These are phyloP conservation scores for Marasmius fiardii DNA, from an alignment of 1,284 basidiomycete species.

Conservation along the genomic window DNA sequence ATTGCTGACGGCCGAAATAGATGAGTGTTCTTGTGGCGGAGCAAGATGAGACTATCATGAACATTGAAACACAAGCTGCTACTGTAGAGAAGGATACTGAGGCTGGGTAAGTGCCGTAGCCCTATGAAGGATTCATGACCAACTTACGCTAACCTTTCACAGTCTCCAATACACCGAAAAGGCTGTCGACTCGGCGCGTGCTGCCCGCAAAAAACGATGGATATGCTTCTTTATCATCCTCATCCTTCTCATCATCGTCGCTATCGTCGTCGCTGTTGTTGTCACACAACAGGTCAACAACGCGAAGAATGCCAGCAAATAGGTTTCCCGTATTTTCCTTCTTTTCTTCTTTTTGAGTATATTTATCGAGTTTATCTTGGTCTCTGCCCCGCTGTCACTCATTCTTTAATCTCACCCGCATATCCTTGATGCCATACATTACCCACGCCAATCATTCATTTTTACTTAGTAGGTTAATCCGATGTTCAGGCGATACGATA, in stretches of 20 bases:
- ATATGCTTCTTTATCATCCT: slow-evolving; percentile 82
- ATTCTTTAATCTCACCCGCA: not conserved
- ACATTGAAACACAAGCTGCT: slow-evolving; percentile 74
- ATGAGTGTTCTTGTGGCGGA: slow-evolving; percentile 92
- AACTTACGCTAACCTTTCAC: slow-evolving; percentile 14
- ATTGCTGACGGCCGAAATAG: slow-evolving; percentile 30
- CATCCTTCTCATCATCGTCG: slow-evolving; percentile 62
- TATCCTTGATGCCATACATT: not conserved
- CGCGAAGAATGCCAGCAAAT: slow-evolving; percentile 18
- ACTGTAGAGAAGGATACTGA: slow-evolving; percentile 80
- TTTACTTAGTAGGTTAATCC: not conserved
- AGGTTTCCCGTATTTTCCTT: slow-evolving; percentile 4
- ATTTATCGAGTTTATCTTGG: not conserved
- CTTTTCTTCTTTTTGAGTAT: not conserved
- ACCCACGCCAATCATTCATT: not conserved
- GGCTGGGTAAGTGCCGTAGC: slow-evolving; percentile 58
- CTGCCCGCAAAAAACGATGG: slow-evolving; percentile 92
- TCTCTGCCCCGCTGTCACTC: not conserved
- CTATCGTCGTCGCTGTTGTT: slow-evolving; percentile 56
- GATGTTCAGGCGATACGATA: slow-evolving; percentile 2
- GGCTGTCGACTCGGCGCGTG: slow-evolving; percentile 83
- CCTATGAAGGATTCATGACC: not conserved
- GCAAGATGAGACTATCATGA: slow-evolving; percentile 84
- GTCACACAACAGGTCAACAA: slow-evolving; percentile 37
- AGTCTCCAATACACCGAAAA: slow-evolving; percentile 82